Base-by-base conservation (phyloP, 2,329 filamentous ascomycete genomes). In the Claviceps capensis region DNA sequence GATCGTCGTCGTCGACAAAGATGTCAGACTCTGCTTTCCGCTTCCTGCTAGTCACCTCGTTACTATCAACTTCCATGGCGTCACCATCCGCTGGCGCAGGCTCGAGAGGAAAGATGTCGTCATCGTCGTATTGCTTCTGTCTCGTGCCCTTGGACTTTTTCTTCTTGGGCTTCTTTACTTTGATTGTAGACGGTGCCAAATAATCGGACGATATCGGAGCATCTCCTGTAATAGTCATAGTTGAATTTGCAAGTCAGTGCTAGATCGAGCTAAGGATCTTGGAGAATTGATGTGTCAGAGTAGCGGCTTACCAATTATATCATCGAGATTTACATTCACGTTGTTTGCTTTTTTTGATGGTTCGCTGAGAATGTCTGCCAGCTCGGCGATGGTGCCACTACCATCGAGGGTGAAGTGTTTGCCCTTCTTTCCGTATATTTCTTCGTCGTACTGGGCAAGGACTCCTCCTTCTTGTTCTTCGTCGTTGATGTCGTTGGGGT, bases 131-230 rank as follows among this genome's bases (percentile, higher is more conserved):
- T 1, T 76, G 76, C 58, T 83, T 85, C 63, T 86, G 81, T 49
- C 86, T 77, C 2, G 85, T 87, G 23, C 79, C 76, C 66, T 89
- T 91, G 36, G 81, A 77, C 69, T 91, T 93, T 72, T 91, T 94
- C 71, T 95, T 96, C 69, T 95, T 96, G 0, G 88, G 84, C 66
- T 95, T 98, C 70, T 89, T 94, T 56, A 97, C 78, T 67, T 96
- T 98, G 62, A 96, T 79, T 59, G 93, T 85, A 1, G 86, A 86
- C 16, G 84, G 71, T 55, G 95, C 88, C 57, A 94, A 74, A 65
- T 98, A 98, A 65, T 98, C 93, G 17, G 90, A 95, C 16, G 79
- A 59, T 17, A 60, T 66, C 53, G 72, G 69, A 8, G 57, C 54
- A 41, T 62, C 61, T 34, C 59, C 58, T 67, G 7, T 4, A 41